A percentile compares a stretch with the other conserved stretches of the same genome.
Evolutionary conservation across 305 asterid genomes (phyloP).

Genomic region (Solanum hybrid): DNA sequence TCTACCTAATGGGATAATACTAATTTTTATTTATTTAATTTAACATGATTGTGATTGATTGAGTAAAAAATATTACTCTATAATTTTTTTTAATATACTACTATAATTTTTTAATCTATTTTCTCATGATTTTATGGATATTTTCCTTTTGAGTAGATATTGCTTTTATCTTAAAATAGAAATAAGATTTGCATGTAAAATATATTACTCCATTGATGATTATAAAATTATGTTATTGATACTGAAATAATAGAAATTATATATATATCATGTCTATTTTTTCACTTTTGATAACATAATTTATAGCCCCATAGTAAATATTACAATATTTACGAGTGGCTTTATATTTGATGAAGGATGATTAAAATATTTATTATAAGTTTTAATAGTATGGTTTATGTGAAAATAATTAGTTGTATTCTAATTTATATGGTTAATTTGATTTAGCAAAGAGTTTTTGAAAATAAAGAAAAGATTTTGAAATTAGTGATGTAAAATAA

Average conservation of each 20-base stretch:
- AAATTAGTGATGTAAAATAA: too few species aligned
- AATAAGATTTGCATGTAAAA: background rate
- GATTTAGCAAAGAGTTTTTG: background rate
- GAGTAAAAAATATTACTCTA: too few species aligned
- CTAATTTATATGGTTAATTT: too few species aligned
- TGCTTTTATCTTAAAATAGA: background rate
- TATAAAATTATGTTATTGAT: background rate
- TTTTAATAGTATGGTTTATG: background rate
- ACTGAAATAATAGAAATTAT: background rate
- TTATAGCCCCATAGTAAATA: background rate
- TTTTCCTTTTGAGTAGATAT: background rate
- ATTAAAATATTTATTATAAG: too few species aligned
- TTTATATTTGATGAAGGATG: background rate
- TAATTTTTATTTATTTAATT: too few species aligned
- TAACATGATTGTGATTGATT: background rate
- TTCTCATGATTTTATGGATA: background rate
- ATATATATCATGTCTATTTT: background rate
- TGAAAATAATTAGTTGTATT: too few species aligned
- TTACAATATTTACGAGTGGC: background rate
- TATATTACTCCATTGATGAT: background rate
- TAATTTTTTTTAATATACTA: too few species aligned
- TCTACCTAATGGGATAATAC: background rate
- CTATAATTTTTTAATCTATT: background rate
- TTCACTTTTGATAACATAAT: background rate
- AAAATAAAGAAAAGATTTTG: too few species aligned